Evolutionary conservation across 495 filamentous ascomycete genomes (phyloP).

Genomic region (Penicillium chermesinum): DNA sequence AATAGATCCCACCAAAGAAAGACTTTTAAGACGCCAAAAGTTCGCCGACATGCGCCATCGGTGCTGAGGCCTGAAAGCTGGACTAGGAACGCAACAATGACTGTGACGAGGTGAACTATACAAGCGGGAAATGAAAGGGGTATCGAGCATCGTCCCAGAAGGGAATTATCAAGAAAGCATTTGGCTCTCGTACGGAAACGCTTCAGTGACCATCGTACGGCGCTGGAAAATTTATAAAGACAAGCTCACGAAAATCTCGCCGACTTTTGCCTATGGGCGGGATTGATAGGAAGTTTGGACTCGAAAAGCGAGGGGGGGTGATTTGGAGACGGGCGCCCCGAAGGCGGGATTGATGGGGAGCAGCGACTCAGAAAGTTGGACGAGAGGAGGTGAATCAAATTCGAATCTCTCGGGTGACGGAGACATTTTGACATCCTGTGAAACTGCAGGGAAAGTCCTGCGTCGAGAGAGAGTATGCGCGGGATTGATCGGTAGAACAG

Average conservation of each 20-base stretch:
- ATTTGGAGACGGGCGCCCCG: neutral
- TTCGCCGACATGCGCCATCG: slow-evolving; percentile 23
- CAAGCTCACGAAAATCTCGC: slow-evolving; percentile 6
- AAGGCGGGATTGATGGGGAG: slow-evolving; percentile 28
- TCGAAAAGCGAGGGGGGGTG: neutral
- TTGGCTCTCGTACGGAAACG: slow-evolving; percentile 7
- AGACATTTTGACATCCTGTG: neutral
- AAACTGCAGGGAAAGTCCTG: slow-evolving; percentile 3
- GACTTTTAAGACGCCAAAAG: slow-evolving; percentile 24
- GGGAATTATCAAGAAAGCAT: slow-evolving; percentile 17
- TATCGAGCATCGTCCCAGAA: slow-evolving; percentile 24
- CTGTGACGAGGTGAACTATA: slow-evolving; percentile 20
- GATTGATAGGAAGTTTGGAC: slow-evolving; percentile 27
- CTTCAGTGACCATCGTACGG: neutral
- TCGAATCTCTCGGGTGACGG: neutral
- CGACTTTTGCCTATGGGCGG: slow-evolving; percentile 17
- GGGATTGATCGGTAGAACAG: slow-evolving; percentile 19
- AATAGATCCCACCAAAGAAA: slow-evolving; percentile 13
- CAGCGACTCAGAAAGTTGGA: slow-evolving; percentile 1
- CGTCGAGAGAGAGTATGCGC: slow-evolving; percentile 4
- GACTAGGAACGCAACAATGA: slow-evolving; percentile 23
- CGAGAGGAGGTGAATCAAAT: neutral
- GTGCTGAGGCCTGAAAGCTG: slow-evolving; percentile 21
- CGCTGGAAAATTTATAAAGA: slow-evolving; percentile 3
- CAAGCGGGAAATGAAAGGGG: slow-evolving; percentile 29